These are phyloP conservation scores for Amaranthus hypochondriacus DNA, from an alignment of 148 eudicot species.

Conservation along the genomic window DNA sequence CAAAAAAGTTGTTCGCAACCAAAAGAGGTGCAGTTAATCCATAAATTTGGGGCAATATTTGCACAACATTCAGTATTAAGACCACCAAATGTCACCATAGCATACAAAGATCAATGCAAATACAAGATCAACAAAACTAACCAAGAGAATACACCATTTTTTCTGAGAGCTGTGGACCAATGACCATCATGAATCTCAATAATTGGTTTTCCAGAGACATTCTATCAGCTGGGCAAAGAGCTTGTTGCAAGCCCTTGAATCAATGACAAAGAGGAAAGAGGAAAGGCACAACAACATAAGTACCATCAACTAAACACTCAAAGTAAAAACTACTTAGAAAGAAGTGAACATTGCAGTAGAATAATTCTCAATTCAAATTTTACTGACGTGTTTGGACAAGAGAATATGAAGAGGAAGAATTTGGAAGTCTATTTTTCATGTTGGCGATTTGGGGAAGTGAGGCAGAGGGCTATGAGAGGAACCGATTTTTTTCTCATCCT, in stretches of 20 bases:
- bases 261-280: not conserved
- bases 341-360: not conserved
- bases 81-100: not conserved
- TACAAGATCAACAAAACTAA: not conserved
- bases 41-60: not conserved
- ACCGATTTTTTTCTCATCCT: too few relatives aligned
- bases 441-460: too few relatives aligned
- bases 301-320: not conserved
- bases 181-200: conserved; percentile 50
- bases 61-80: not conserved
- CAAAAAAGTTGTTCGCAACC: not conserved
- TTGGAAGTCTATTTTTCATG: too few relatives aligned
- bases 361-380: not conserved
- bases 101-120: not conserved
- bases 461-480: too few relatives aligned
- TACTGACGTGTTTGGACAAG: not conserved
- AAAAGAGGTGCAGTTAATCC: not conserved
- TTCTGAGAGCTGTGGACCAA: conserved; percentile 64
- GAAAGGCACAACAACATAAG: not conserved
- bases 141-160: conserved; percentile 62
- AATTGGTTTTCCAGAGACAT: conserved; percentile 43
- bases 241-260: conserved; percentile 54
- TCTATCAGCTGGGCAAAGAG: conserved; percentile 35
- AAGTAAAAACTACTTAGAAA: not conserved
- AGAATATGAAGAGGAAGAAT: too few relatives aligned